Evolutionary conservation across 768 basidiomycete genomes (phyloP).

Genomic region (Mrakia frigida): DNA sequence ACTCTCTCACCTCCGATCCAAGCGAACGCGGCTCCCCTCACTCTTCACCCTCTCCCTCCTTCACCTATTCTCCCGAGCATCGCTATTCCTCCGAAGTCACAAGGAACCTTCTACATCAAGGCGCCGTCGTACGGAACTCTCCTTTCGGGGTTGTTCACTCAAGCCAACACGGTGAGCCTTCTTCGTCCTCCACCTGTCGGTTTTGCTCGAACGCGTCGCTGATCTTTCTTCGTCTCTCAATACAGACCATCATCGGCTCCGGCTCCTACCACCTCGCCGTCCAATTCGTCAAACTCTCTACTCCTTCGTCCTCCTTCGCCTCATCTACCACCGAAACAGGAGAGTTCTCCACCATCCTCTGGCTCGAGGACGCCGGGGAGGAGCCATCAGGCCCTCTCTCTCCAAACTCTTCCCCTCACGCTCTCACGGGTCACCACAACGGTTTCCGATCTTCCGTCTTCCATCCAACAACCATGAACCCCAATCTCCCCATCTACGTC

Average conservation of each 20-base stretch:
- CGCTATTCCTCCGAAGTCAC: background rate
- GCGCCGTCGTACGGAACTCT: background rate
- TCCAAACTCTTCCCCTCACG: background rate
- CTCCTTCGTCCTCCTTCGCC: background rate
- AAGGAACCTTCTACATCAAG: slow-evolving; percentile 2
- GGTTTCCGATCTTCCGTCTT: background rate
- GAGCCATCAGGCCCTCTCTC: background rate
- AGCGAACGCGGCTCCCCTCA: background rate
- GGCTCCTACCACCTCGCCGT: slow-evolving; percentile 4
- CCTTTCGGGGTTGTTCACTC: slow-evolving; percentile 1
- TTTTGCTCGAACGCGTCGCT: background rate
- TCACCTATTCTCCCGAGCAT: background rate
- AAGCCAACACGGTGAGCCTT: slow-evolving; percentile 3
- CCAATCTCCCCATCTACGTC: background rate
- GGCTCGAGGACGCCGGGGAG: background rate
- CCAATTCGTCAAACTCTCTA: background rate
- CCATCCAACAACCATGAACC: background rate
- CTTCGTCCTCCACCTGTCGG: background rate
- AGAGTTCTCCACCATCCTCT: slow-evolving; percentile 9
- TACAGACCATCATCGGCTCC: background rate
- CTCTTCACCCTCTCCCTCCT: background rate
- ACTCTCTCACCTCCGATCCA: background rate
- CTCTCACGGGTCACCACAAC: background rate
- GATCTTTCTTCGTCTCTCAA: background rate
- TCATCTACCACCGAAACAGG: background rate